Base-by-base conservation (phyloP, 306 rosid species). In the Fragaria vesca region DNA sequence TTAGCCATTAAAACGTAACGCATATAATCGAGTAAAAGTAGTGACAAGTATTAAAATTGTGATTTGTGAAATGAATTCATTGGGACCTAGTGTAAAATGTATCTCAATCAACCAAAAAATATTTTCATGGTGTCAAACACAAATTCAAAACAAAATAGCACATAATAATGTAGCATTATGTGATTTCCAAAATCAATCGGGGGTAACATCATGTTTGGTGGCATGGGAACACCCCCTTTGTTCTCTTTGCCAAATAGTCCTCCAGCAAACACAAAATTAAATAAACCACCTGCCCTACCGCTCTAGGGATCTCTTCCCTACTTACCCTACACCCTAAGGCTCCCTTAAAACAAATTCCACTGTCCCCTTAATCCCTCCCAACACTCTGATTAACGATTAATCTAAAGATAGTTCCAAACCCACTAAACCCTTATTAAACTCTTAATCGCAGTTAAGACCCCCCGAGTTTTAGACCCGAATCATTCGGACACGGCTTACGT, bases 401-500 rank as follows among this genome's bases (percentile, higher is more conserved):
- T 15, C 21, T 58, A 32, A 24, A 38, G 7, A 0, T 38, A 38
- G 42, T 42, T 6, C 45, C 45, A 10, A 43, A 11, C 20, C 24
- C 67, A 32, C 15, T 62, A 58, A 71, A 21, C 68, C 16, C 6
- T 30, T 24, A 36, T 12, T 73, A 36, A 54, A 20, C 7, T 43
- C 9, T 24, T 54, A 12, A 63, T 11, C 34, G 20, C 0, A 38
- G 50, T 65, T 55, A 62, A 54, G 4, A 47, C 3, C 52, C 51
- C 15, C 13, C 21, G 48, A 50, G 43, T 6, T 76, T 80, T 78
- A 85, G 88, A 38, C 62, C 71, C 79, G 85, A 87, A 86, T 89
- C 84, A 91, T 85, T 79, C 76, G 81, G 89, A 84, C 78, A 52
- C 6, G 7, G 55, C 20, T 68, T 89, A 94, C 97, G 98, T 94